Evolutionary conservation across 176 grass and related monocot species (phyloP).

Genomic region (Eragrostis nindensis): DNA sequence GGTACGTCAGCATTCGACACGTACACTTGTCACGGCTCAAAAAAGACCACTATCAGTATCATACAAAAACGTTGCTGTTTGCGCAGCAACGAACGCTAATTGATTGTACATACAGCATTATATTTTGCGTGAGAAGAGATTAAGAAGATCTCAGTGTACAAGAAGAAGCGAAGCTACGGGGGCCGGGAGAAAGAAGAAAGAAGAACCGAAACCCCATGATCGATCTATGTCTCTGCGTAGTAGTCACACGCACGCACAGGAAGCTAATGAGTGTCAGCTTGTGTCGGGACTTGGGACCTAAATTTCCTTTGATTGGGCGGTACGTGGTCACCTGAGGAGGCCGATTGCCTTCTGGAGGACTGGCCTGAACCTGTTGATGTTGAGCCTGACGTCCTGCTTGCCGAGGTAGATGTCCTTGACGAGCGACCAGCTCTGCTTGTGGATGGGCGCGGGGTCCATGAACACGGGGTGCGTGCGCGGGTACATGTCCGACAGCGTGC

Average conservation of each 20-base stretch:
- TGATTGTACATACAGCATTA: constrained; percentile 8
- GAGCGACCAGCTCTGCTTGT: constrained; percentile 57
- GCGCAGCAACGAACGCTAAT: constrained; percentile 17
- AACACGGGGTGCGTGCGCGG: constrained; percentile 66
- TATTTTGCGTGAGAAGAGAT: neutral
- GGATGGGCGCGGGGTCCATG: constrained; percentile 60
- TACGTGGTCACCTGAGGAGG: constrained; percentile 80
- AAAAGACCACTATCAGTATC: neutral
- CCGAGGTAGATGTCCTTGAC: constrained; percentile 79
- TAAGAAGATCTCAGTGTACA: neutral
- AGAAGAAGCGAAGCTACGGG: neutral
- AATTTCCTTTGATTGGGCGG: too few relatives aligned
- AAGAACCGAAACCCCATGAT: too few relatives aligned
- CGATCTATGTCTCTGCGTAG: neutral
- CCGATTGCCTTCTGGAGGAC: constrained; percentile 52
- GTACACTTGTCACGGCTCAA: neutral
- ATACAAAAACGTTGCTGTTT: constrained; percentile 38
- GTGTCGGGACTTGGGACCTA: too few relatives aligned
- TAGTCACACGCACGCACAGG: neutral
- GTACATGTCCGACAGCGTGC: constrained; percentile 70
- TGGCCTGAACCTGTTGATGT: constrained; percentile 55
- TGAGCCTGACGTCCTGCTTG: constrained; percentile 71
- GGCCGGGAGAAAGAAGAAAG: neutral
- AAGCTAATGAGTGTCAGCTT: neutral
- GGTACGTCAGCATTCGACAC: neutral